Base-by-base conservation (phyloP, 2,329 filamentous ascomycete genomes). In the Arthrobotrys iridis region DNA sequence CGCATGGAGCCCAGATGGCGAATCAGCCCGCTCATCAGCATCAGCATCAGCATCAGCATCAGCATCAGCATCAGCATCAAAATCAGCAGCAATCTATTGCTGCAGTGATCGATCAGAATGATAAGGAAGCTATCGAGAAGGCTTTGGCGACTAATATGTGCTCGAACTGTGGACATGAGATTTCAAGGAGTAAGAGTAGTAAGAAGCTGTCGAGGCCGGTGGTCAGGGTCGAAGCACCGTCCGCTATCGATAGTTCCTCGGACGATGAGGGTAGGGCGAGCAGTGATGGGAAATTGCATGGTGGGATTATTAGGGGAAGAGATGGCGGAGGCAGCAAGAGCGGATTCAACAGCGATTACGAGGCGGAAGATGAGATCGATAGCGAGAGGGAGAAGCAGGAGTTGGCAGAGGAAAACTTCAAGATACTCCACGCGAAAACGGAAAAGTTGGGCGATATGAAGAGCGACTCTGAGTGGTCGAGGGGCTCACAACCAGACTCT, bases 1-100 rank as follows among this genome's bases (percentile, higher is more conserved):
- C 92, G 80, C 93, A 96, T 81, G 86, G 37, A 30, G 41, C 24
- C 35, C 59, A 58, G 41, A 40, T 43, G 18, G 40, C 24, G 18
- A 22, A 26, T 5, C 70, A 59, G n/a, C 37, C 24, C 30, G 4
- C 20, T 50, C 45, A 24, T 18, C 24, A 10, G 7, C 66, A 8
- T 22, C 28, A 2, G 28, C 37, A 18, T 18, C 20, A 11, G 11
- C 37, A 37, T 55, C 64, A 41, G 20, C 15, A 67, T 46, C 30
- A 43, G 22, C 58, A 77, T 41, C 20, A 77, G 62, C 20, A 55
- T 20, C 50, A 43, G 30, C 41, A 52, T 11, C 43, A 48, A 13
- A 30, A 81, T 82, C 62, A 55, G 7, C 48, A 43, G 11, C 59
- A 48, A 20, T 70, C 68, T 1, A 65, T 59, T 11, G 52, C 77